Evolutionary conservation across 768 basidiomycete species (phyloP), one percentile per base, ranked within the genome.

Genomic region (Boletus vinaceobasis): DNA sequence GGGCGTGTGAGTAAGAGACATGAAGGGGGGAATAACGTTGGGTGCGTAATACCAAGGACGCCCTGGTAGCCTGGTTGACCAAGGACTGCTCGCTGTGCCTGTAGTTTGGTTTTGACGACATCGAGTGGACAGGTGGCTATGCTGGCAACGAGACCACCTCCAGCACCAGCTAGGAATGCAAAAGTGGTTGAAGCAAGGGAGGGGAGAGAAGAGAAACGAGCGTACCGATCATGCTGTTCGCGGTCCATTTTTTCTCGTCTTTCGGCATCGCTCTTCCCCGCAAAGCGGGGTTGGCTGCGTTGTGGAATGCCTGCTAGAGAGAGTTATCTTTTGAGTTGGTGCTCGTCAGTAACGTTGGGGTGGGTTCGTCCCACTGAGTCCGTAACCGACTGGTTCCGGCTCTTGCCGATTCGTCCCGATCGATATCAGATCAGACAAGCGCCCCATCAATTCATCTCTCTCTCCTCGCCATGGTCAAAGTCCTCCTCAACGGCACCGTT

Each of bases 51-150:
- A 90, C 91, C 88, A 53, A 81, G 58, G 42, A 93, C 83, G 33
- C 93, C 90, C 60, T 86, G 74, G 71, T 96, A 96, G 17, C 82
- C 85, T 56, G 76, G 73, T 59, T 89, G 82, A 26, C 89, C 88
- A 33, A 77, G 79, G 26, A 86, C 72, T 17, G 79, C 78, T 45
- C 85, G 81, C 71, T 97, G 94, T n/a, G 97, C 97, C 74, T 99
- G 97, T 47, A 99, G 73, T 61, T 92, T 91, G 4, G 97, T 99
- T 79, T 98, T 99, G 73, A 99, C 80, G 52, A 99, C 96, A 72
- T 99, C 97, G 46, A 99, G 79, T 11, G 97, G 97, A 72, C 97
- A 99, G 7, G 96, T 98, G 53, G 92, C 90, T 58, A 98, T 78
- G 72, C 88, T 90, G 48, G 93, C 89, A 60, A 93, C 87, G 58